Evolutionary conservation across 768 basidiomycete genomes (phyloP).

Genomic region (Boletus sp.): DNA sequence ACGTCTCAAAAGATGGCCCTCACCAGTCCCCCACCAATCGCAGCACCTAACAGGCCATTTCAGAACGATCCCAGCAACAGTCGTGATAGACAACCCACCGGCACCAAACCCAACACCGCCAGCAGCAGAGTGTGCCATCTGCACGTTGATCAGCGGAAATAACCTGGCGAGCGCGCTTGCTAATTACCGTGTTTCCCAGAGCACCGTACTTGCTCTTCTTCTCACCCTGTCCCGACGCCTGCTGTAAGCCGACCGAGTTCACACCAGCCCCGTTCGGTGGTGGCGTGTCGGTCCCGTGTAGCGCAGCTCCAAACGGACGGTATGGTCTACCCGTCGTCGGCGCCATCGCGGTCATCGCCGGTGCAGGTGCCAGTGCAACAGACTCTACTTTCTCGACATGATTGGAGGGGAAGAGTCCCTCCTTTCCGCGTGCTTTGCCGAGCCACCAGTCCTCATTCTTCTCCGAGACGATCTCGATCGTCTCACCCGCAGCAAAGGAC

Average conservation of each 20-base stretch:
- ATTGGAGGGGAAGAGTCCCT: constrained; percentile 76
- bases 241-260: constrained; percentile 31
- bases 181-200: constrained; percentile 54
- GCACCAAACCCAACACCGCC: constrained; percentile 79
- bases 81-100: constrained; percentile 38
- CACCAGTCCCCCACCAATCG: constrained; percentile 49
- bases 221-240: constrained; percentile 26
- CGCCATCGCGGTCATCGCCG: neutral
- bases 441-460: constrained; percentile 89
- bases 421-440: constrained; percentile 57
- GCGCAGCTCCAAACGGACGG: constrained; percentile 37
- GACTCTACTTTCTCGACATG: constrained; percentile 59
- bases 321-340: constrained; percentile 20
- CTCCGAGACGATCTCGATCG: constrained; percentile 74
- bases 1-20: constrained; percentile 43
- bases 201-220: constrained; percentile 61
- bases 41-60: constrained; percentile 37
- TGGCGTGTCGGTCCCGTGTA: constrained; percentile 33
- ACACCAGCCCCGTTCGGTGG: constrained; percentile 27
- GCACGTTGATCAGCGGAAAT: constrained; percentile 19
- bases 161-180: neutral
- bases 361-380: neutral
- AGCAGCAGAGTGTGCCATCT: constrained; percentile 58
- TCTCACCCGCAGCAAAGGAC: constrained; percentile 70
- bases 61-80: neutral